Conservation (phyloP, 345 rosid genomes). For the Eucalyptus victrix region DNA sequence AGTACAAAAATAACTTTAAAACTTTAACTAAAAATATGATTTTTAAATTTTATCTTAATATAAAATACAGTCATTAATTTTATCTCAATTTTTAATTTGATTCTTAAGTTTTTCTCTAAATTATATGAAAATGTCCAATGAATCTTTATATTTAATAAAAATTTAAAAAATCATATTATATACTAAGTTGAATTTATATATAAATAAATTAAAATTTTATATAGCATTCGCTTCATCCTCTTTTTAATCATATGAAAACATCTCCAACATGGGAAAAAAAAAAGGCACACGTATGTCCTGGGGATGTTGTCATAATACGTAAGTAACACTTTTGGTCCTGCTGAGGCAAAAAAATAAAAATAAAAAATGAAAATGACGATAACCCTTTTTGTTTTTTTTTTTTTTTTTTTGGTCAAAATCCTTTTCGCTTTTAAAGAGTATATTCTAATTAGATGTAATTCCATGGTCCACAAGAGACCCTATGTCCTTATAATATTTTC, state of each 20-base stretch:
- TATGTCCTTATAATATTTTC: neutral
- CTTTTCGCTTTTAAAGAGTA: neutral
- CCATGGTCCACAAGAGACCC: neutral
- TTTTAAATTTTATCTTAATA: fast-evolving
- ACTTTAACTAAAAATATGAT: fast-evolving
- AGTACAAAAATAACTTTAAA: fast-evolving
- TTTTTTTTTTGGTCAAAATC: no score
- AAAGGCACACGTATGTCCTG: no score
- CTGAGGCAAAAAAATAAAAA: no score
- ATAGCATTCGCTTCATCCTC: no score
- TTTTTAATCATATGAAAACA: neutral
- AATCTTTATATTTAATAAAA: fast-evolving
- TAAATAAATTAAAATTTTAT: no score
- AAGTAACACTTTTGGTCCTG: neutral
- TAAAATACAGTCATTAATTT: fast-evolving
- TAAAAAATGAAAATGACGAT: no score
- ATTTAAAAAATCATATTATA: fast-evolving
- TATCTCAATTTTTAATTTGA: fast-evolving
- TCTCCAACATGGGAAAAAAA: neutral
- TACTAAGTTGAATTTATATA: fast-evolving
- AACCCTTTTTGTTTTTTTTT: no score
- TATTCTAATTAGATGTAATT: neutral
- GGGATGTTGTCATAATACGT: fast-evolving
- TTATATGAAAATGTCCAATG: fast-evolving
- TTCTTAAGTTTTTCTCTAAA: fast-evolving